Conservation (phyloP, 352 stramenopile species). For the Peronospora farinosa region DNA sequence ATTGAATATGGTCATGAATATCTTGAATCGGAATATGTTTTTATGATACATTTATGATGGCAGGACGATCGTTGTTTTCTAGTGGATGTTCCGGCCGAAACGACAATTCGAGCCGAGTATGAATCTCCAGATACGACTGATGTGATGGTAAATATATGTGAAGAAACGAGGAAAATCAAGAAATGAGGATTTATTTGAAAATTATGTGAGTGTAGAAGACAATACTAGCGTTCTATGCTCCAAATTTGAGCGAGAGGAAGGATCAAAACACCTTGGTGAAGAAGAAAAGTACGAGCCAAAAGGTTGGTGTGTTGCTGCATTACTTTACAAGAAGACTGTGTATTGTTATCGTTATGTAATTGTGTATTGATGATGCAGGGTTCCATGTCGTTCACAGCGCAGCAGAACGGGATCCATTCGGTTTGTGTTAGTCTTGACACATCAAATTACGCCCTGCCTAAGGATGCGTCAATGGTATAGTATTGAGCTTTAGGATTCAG, state of each 20-base stretch:
- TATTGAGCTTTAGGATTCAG: not conserved
- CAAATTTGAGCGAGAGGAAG: conserved; percentile 31
- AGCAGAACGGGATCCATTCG: conserved; percentile 60
- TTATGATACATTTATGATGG: too few relatives aligned
- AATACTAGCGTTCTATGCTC: conserved; percentile 52
- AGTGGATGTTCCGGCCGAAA: conserved; percentile 67
- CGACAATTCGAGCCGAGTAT: conserved; percentile 72
- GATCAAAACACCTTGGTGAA: conserved; percentile 47
- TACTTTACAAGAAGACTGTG: not conserved
- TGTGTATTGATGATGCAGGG: conserved; percentile 32
- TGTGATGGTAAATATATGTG: conserved; percentile 39
- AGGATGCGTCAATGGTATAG: conserved; percentile 56
- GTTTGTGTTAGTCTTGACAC: conserved; percentile 62
- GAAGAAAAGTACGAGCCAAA: conserved; percentile 46
- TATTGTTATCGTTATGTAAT: not conserved
- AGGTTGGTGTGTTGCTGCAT: conserved; percentile 26
- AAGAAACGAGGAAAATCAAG: not conserved
- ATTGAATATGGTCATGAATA: too few relatives aligned
- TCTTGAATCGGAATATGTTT: too few relatives aligned
- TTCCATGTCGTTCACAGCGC: conserved; percentile 59
- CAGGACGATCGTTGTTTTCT: conserved; percentile 76
- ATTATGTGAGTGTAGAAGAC: conserved; percentile 40
- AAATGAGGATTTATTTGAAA: not conserved
- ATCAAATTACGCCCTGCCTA: conserved; percentile 53
- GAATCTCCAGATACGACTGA: conserved; percentile 81